Conservation (phyloP, 441 rosid species). For the Corymbia citriodora region DNA sequence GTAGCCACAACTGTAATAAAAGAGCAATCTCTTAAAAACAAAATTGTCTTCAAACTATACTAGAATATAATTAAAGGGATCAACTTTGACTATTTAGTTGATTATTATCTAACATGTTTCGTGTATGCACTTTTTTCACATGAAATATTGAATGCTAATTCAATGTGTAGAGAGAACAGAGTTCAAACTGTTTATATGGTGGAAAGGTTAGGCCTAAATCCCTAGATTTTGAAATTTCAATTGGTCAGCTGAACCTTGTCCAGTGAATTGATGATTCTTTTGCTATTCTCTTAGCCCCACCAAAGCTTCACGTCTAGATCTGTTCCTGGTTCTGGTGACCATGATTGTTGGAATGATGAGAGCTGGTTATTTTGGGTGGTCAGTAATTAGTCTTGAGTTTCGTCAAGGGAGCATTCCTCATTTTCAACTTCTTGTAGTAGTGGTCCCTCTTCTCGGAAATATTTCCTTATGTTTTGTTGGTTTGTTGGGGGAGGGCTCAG, state of each 20-base stretch:
- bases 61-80: not conserved
- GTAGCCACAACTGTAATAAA: not conserved
- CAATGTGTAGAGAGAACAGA: not conserved
- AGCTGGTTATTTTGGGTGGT: not conserved
- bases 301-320: not conserved
- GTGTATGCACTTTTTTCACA: not conserved
- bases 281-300: not conserved
- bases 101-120: not conserved
- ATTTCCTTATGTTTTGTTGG: not conserved
- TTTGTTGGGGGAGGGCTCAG: not conserved
- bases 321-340: not conserved
- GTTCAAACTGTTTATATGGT: not conserved
- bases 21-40: not conserved
- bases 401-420: not conserved
- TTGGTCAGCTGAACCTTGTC: not conserved
- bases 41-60: not conserved
- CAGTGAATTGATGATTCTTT: not conserved
- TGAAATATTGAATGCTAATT: not conserved
- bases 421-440: not conserved
- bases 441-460: not conserved
- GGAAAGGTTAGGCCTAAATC: not conserved
- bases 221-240: not conserved
- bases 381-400: not conserved
- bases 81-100: not conserved
- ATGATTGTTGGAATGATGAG: too few species aligned